Base-by-base conservation (phyloP, 2,329 filamentous ascomycete genomes). In the Penicillium sp. region DNA sequence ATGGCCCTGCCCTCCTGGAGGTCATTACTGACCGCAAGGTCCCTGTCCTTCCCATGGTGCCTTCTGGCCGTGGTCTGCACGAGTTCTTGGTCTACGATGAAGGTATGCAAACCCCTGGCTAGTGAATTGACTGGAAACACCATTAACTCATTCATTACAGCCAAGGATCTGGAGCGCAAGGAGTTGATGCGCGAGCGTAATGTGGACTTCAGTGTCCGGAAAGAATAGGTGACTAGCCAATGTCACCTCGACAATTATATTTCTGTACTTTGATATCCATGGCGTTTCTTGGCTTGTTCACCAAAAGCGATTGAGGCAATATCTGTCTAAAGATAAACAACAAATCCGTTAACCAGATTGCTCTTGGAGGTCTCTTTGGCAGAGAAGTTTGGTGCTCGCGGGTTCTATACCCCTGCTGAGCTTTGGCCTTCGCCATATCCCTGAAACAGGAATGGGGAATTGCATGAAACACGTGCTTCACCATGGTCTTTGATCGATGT, bases 11-110 rank as follows among this genome's bases (percentile, higher is more conserved):
- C 39, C 82, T 97, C 60, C 81, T 99, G 57, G 93, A 97, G 78
- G 88, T 99, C 51, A 82, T 96, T 50, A 94, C 90, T 4, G 94
- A 97, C 74, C 83, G 84, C 71, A 87, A 79, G 70, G 77, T 78
- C 27, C 93, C 93, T 45, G 93, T 99, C n/a, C 79, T 97, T 68
- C 94, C 94, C 37, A 97, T 97, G 94, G 94, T 99, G 45, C 93
- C 93, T 4, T 87, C 85, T 38, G 94, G 94, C 37, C 87, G 84
- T 59, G 93, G 82, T 56, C 81, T 99, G 67, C 91, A 97, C 72
- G 94, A 97, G 75, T 97, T 97, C 77, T 81, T 97, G 70, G 83
- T 92, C 18, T 96, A 90, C 75, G 91, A 96, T 73, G 82, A 86
- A 78, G 83, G 85, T 88, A 81, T 74, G 85, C 32, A 18, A 37